Evolutionary conservation across 768 basidiomycete species (phyloP), one percentile per base, ranked within the genome.

Genomic region (Pulveroboletus sp.): DNA sequence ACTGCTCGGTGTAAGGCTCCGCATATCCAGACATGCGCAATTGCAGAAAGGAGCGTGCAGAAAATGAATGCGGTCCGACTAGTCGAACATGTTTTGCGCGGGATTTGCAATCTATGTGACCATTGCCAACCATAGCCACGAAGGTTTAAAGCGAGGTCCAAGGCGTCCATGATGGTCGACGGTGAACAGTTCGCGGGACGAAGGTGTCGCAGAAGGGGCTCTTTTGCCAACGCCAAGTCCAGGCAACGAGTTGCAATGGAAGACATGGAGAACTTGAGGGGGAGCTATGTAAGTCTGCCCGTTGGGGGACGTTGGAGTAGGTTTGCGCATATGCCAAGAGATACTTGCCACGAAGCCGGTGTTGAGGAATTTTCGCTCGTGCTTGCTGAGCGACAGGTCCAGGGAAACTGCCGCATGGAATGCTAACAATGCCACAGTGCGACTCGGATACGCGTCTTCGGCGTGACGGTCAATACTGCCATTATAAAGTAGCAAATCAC

Each of bases 71-170:
- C 53, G 1, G 50, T 15, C 8, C 61, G 70, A 18, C 76, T 71
- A 1, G 60, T 51, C 2, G 73, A 69, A 17, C 77, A 75, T 9
- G 68, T 73, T 54, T 78, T 75, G 6, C 49, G 62, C 6, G 69
- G 63, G 24, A 67, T 32, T 41, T 59, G 46, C 9, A 61, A 12
- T 24, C 57, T 52, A 27, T 64, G 55, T 2, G 81, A 79, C 77
- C 81, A 21, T 21, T 21, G 84, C 83, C 84, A 86, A 12, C 80
- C 82, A 40, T 71, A 59, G 7, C 84, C 85, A 15, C 85, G 80
- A 12, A 79, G 56, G 51, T 76, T 81, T 56, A 66, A 69, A 24
- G 52, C 54, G 17, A 86, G 71, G 47, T 85, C 82, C 12, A 75
- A 54, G 2, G 76, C 75, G 48, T 86, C 75, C 38, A 49, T 36